Percentiles rank a stretch among this genome's conserved stretches.
Evolutionary conservation across 2,329 filamentous ascomycete genomes (phyloP).

Genomic region (Ceratocystiopsis brevicomis): DNA sequence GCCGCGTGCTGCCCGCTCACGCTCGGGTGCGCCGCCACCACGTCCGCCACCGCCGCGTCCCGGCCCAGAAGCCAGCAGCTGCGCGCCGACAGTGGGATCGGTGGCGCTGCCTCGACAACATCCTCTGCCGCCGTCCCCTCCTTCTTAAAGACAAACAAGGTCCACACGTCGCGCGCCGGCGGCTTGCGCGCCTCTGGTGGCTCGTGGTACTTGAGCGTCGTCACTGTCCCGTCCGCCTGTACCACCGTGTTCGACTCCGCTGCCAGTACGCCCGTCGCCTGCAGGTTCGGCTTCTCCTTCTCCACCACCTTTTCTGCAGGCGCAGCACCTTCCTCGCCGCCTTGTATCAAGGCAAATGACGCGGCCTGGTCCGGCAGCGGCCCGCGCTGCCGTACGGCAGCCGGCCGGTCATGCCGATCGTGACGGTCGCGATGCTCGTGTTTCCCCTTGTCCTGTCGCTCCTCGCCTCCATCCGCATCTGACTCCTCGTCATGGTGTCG

Average conservation of each 20-base stretch:
- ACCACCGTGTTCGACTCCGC: constrained; percentile 65
- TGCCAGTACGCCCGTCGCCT: constrained; percentile 61
- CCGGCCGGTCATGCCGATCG: neutral
- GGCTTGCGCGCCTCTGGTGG: constrained; percentile 84
- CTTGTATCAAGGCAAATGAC: constrained; percentile 35
- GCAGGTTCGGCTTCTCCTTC: constrained; percentile 80
- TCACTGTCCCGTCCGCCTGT: constrained; percentile 51
- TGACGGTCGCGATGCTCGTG: neutral
- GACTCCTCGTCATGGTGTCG: neutral
- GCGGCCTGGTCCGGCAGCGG: constrained; percentile 41
- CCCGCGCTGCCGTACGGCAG: constrained; percentile 19
- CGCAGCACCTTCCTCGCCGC: constrained; percentile 21
- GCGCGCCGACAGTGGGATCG: constrained; percentile 35
- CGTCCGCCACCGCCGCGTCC: constrained; percentile 62
- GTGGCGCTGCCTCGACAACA: constrained; percentile 38
- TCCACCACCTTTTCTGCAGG: constrained; percentile 13
- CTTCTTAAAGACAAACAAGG: constrained; percentile 83
- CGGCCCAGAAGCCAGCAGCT: constrained; percentile 86
- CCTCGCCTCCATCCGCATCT: neutral
- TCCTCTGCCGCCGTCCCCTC: constrained; percentile 47
- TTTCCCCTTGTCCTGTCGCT: neutral
- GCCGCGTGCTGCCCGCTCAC: constrained; percentile 92
- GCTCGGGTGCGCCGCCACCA: constrained; percentile 74
- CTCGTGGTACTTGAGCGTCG: constrained; percentile 90
- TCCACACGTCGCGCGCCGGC: constrained; percentile 60